Evolutionary conservation across 768 basidiomycete genomes (phyloP).

Genomic region (Phylloporus rhodoxanthus): DNA sequence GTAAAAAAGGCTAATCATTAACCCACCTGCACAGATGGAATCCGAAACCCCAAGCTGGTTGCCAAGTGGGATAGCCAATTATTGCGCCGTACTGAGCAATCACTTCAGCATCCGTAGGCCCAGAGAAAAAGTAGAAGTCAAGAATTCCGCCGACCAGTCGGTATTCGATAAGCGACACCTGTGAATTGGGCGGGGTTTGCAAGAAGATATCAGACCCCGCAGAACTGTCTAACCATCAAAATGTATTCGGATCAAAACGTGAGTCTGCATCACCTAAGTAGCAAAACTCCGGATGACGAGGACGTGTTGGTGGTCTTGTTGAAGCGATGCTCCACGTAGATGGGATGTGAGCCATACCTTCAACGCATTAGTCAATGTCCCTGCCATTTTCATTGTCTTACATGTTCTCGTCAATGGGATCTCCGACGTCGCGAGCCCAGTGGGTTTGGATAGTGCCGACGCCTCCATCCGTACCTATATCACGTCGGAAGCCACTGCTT

Average conservation of each 20-base stretch:
- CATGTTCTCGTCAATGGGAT: conserved; percentile 65
- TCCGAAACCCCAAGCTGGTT: conserved; percentile 72
- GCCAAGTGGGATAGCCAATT: conserved; percentile 66
- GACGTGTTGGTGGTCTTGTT: conserved; percentile 44
- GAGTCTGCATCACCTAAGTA: conserved; percentile 48
- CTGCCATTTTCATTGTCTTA: conserved; percentile 27
- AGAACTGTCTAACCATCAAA: conserved; percentile 36
- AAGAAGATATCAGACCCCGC: conserved; percentile 69
- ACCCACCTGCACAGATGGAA: conserved; percentile 64
- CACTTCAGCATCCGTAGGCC: conserved; percentile 44
- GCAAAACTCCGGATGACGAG: conserved; percentile 65
- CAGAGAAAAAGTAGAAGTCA: conserved; percentile 75
- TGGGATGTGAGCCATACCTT: conserved; percentile 68
- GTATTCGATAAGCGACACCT: conserved; percentile 64
- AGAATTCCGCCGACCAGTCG: conserved; percentile 71
- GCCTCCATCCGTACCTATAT: conserved; percentile 45
- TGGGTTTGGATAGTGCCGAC: conserved; percentile 57
- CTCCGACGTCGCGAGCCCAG: conserved; percentile 59
- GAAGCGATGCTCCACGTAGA: conserved; percentile 73
- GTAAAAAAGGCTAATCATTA: conserved; percentile 1
- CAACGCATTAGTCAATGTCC: not conserved
- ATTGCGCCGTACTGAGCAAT: conserved; percentile 64
- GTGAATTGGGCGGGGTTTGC: conserved; percentile 48
- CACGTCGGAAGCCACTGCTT: conserved; percentile 62
- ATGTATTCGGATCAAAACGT: not conserved